Conservation (phyloP, 306 rosid species). For the Neltuma alba region DNA sequence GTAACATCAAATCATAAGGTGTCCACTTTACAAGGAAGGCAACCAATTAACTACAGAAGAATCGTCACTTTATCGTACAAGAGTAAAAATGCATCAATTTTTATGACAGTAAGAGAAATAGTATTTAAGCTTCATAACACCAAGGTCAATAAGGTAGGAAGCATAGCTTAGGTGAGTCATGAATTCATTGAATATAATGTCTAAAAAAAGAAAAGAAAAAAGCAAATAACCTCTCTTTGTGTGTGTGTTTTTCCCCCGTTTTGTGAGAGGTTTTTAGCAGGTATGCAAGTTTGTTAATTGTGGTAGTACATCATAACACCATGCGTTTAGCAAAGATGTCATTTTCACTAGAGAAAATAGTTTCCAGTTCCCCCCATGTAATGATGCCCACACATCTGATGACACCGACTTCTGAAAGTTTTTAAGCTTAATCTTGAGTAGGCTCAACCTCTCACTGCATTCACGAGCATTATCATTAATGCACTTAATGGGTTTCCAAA, state of each 20-base stretch:
- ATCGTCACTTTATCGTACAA: conserved; percentile 9
- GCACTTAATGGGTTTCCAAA: neutral
- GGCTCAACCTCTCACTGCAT: conserved; percentile 5
- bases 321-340: conserved; percentile 6
- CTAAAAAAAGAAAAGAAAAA: no score
- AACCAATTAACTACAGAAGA: conserved; percentile 6
- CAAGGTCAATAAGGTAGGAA: conserved; percentile 1
- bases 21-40: conserved; percentile 5
- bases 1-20: neutral
- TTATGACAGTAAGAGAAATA: neutral
- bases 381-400: neutral
- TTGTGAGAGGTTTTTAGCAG: neutral
- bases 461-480: neutral
- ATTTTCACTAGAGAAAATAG: neutral
- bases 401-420: conserved; percentile 30
- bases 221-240: neutral
- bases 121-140: neutral
- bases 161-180: neutral
- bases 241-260: neutral
- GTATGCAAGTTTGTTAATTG: neutral
- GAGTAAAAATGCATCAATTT: neutral
- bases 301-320: neutral
- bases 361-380: neutral
- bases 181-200: conserved; percentile 19
- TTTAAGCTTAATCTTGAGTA: conserved; percentile 10